Evolutionary conservation across 805 yeast species (phyloP).

Genomic region (Sungouiozyma intestinalis): DNA sequence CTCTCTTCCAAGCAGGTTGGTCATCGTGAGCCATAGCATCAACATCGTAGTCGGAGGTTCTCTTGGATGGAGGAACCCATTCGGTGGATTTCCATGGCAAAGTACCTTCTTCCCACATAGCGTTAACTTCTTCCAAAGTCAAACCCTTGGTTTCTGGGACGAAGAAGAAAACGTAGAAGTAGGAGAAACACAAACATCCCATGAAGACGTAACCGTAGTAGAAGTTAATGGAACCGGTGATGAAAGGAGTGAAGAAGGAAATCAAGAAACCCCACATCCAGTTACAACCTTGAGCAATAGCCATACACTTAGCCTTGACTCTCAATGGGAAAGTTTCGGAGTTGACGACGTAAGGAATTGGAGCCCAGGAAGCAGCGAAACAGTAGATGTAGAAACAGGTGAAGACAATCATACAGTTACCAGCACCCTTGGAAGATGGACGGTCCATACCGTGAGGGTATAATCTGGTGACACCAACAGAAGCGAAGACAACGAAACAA

Average conservation of each 20-base stretch:
- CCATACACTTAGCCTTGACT: conserved; percentile 49
- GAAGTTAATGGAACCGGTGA: conserved; percentile 51
- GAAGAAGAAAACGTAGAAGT: conserved; percentile 55
- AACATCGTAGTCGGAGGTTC: conserved; percentile 12
- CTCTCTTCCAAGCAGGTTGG: conserved; percentile 11
- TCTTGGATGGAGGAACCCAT: conserved; percentile 38
- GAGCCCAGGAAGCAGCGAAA: conserved; percentile 73
- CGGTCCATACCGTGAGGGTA: conserved; percentile 30
- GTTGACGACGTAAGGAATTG: conserved; percentile 52
- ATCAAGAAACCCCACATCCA: conserved; percentile 64
- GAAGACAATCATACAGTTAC: conserved; percentile 60
- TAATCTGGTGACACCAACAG: conserved; percentile 45
- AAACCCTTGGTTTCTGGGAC: conserved; percentile 70
- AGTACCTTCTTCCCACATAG: conserved; percentile 35
- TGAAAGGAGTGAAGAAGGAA: conserved; percentile 41
- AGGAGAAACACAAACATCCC: conserved; percentile 41
- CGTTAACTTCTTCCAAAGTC: conserved; percentile 65
- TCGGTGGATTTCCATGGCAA: conserved; percentile 34
- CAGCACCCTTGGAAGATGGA: conserved; percentile 37
- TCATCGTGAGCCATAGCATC: conserved; percentile 11
- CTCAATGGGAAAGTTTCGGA: conserved; percentile 67
- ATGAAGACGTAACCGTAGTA: conserved; percentile 50
- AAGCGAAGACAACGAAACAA: conserved; percentile 41
- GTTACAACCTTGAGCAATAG: conserved; percentile 52
- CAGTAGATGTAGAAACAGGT: conserved; percentile 62